Conservation (phyloP, 805 yeast species). For the Yamadazyma philogaea region DNA sequence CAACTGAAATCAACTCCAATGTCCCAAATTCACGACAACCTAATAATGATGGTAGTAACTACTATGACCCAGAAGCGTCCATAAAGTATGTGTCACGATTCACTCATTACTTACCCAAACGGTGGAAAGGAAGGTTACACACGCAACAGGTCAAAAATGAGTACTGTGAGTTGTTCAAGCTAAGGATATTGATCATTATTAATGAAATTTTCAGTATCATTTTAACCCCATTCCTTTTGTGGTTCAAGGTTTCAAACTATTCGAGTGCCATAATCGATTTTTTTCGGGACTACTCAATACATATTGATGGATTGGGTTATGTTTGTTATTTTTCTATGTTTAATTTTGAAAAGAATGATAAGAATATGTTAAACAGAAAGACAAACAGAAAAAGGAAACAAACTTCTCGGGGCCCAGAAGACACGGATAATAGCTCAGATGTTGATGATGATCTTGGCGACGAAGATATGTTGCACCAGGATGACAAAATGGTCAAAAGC, state of each 20-base stretch:
- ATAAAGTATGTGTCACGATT: constrained; percentile 73
- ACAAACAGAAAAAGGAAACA: constrained; percentile 12
- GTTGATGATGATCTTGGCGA: constrained; percentile 12
- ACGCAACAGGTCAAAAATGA: constrained; percentile 81
- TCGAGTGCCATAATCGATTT: constrained; percentile 83
- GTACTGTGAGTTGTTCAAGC: constrained; percentile 73
- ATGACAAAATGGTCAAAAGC: constrained; percentile 89
- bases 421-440: constrained; percentile 10
- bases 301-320: constrained; percentile 92
- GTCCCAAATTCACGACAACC: constrained; percentile 1
- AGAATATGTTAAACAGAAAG: constrained; percentile 37
- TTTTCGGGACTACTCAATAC: constrained; percentile 83
- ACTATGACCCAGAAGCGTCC: constrained; percentile 94
- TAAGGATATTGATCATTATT: constrained; percentile 65
- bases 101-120: constrained; percentile 85
- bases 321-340: constrained; percentile 95
- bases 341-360: constrained; percentile 62
- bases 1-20: constrained; percentile 19
- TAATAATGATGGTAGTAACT: constrained; percentile 25
- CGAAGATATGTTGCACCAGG: constrained; percentile 34
- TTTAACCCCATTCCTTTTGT: constrained; percentile 84
- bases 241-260: constrained; percentile 73
- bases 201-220: constrained; percentile 80
- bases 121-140: constrained; percentile 85
- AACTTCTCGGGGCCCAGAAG: constrained; percentile 5